Conservation (phyloP, 106 monocot species). For the Cymbidium sinense region DNA sequence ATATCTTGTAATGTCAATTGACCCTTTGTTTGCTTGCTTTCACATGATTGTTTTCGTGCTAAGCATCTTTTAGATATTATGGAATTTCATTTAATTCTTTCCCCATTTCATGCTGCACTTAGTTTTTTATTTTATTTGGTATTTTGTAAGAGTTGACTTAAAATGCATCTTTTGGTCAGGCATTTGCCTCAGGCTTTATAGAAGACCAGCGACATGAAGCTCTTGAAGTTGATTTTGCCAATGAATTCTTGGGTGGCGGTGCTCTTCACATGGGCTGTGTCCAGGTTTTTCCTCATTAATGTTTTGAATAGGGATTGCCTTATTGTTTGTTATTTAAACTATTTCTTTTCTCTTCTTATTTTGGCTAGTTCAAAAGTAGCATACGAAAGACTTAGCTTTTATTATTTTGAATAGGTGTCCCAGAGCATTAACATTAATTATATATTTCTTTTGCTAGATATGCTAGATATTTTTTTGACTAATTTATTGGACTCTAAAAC, state of each 20-base stretch:
- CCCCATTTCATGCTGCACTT: neutral
- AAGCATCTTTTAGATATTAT: neutral
- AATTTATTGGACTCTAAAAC: neutral
- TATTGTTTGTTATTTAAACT: neutral
- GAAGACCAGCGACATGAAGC: conserved; percentile 86
- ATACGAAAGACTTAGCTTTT: neutral
- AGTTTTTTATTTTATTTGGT: neutral
- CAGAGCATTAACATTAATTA: neutral
- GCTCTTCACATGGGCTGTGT: conserved; percentile 85
- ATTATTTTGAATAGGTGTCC: neutral
- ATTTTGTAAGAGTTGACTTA: neutral
- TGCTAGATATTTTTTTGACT: neutral
- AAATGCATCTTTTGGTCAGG: conserved; percentile 27
- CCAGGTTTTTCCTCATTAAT: conserved; percentile 64
- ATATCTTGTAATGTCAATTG: neutral
- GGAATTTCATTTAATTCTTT: neutral
- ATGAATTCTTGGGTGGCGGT: conserved; percentile 95
- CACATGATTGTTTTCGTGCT: neutral
- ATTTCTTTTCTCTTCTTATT: neutral
- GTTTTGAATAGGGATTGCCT: conserved; percentile 17
- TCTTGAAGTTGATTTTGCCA: conserved; percentile 96
- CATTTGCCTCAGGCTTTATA: conserved; percentile 63
- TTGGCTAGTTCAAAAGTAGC: neutral
- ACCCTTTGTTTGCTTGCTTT: neutral
- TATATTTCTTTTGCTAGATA: neutral